Base-by-base conservation (phyloP, 176 grass and related monocot genomes). In the Areca catechu region DNA sequence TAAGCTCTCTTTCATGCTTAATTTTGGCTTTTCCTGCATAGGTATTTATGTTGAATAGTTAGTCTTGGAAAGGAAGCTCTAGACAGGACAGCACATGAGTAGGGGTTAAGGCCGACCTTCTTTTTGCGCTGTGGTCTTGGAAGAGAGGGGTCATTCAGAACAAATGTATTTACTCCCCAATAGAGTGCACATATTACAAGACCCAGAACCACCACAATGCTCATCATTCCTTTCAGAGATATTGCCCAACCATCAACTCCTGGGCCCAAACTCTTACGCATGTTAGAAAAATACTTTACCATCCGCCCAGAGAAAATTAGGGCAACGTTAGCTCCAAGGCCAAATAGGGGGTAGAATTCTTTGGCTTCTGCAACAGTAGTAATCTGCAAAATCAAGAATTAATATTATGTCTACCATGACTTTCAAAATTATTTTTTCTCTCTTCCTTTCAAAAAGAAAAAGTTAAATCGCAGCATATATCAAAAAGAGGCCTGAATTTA, bases 291-390 rank as follows among this genome's bases (percentile, higher is more conserved):
- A 51, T 92, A 97, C 60, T 97, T 97, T 24, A 97, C 87, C 1
- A 87, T 97, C 60, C 93, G 83, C 2, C 93, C 93, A 0, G 93
- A 97, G 74, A 97, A 97, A 73, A 97, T 97, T 57, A 97, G 85
- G 5, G 93, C 93, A 56, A 97, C 71, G 43, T 97, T 97, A 51
- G 93, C 93, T 1, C 93, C 87, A 12, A 97, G 87, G 22, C 93
- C 93, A 12, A 97, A 97, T 15, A 97, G 59, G 2, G 93, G 93
- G 68, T 98, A 98, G 48, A 98, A 98, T 83, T 98, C 87, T 66
- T 98, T 98, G 19, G 93, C 93, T 71, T 98, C 93, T 75, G 85
- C 93, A 29, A 98, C 87, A 2, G 93, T 98, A 50, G 93, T 98
- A 70, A 98, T 98, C 93, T 98, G 70, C 61, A 65, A 67, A 60